Evolutionary conservation across 768 basidiomycete species (phyloP).

Genomic region (Pisolithus tinctorius): DNA sequence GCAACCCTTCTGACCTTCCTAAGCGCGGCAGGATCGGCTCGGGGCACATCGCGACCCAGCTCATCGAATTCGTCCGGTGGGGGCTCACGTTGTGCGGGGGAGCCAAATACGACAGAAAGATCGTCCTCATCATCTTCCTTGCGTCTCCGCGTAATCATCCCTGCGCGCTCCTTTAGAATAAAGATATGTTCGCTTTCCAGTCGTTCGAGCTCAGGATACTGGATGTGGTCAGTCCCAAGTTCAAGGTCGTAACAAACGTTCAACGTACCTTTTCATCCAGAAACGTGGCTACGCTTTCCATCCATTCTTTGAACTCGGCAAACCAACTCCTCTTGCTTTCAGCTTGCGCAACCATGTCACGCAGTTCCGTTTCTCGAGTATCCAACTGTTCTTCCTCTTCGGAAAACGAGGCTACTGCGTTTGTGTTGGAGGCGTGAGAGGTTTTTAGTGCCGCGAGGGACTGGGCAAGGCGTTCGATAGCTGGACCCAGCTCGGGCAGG

Average conservation of each 20-base stretch:
- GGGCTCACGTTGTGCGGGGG: constrained; percentile 28
- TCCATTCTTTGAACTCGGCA: constrained; percentile 66
- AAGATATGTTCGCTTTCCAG: constrained; percentile 71
- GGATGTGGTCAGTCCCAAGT: not conserved
- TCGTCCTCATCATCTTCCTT: constrained; percentile 78
- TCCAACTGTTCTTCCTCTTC: constrained; percentile 63
- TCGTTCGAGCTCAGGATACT: constrained; percentile 76
- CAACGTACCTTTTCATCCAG: constrained; percentile 76
- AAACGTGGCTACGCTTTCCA: constrained; percentile 79
- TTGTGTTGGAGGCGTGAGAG: constrained; percentile 61
- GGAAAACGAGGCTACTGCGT: constrained; percentile 48
- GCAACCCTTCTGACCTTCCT: constrained; percentile 53
- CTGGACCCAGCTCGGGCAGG: constrained; percentile 57
- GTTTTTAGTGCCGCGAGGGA: constrained; percentile 54
- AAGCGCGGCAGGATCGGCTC: constrained; percentile 37
- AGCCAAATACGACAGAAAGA: constrained; percentile 60
- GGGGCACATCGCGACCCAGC: constrained; percentile 45
- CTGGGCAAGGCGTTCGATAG: constrained; percentile 54
- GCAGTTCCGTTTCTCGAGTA: constrained; percentile 62
- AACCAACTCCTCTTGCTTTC: constrained; percentile 84
- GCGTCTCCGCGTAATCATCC: constrained; percentile 64
- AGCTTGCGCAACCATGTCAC: constrained; percentile 65
- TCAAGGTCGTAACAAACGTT: not conserved
- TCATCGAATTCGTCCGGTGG: constrained; percentile 48
- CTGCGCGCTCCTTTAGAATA: constrained; percentile 64